phyloP scores from a whole-genome alignment of 352 stramenopile species.

The Globisporangium canariense region DNA sequence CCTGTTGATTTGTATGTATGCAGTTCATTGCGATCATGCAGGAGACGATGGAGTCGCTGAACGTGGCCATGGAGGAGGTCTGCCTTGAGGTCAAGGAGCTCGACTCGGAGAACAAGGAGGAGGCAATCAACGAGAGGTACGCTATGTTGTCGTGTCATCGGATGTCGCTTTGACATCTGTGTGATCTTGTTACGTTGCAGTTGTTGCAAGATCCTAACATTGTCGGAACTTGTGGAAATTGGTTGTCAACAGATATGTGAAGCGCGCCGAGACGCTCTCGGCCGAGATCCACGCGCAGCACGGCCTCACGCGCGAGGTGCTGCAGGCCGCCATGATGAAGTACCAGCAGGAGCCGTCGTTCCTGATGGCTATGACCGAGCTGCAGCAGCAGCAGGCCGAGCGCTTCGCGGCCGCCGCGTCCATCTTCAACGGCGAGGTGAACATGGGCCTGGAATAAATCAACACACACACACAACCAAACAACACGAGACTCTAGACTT shows the following conservation, averaged over 20 bases:
- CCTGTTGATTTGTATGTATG: slow-evolving; percentile 9
- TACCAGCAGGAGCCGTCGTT: slow-evolving; percentile 88
- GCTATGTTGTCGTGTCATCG: background rate
- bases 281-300: slow-evolving; percentile 87
- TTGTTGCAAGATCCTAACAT: background rate
- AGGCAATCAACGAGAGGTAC: slow-evolving; percentile 81
- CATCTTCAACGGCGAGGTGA: slow-evolving; percentile 89
- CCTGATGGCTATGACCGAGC: slow-evolving; percentile 84
- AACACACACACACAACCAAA: slow-evolving; percentile 1
- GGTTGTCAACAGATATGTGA: slow-evolving; percentile 59
- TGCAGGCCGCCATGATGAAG: slow-evolving; percentile 90
- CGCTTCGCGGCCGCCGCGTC: slow-evolving; percentile 74
- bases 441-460: slow-evolving; percentile 84
- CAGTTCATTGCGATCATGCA: slow-evolving; percentile 89
- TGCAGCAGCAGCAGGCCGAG: slow-evolving; percentile 85
- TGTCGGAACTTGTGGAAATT: background rate
- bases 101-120: slow-evolving; percentile 87
- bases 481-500: slow-evolving; percentile 11
- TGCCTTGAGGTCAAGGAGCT: slow-evolving; percentile 87
- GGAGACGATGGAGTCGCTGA: slow-evolving; percentile 88
- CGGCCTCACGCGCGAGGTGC: slow-evolving; percentile 80
- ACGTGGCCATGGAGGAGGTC: slow-evolving; percentile 87
- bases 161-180: background rate
- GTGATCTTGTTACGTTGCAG: background rate
- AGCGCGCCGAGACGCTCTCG: slow-evolving; percentile 80